phyloP scores from a whole-genome alignment of 2,329 filamentous ascomycete species.

The Coleophoma cylindrospora region DNA sequence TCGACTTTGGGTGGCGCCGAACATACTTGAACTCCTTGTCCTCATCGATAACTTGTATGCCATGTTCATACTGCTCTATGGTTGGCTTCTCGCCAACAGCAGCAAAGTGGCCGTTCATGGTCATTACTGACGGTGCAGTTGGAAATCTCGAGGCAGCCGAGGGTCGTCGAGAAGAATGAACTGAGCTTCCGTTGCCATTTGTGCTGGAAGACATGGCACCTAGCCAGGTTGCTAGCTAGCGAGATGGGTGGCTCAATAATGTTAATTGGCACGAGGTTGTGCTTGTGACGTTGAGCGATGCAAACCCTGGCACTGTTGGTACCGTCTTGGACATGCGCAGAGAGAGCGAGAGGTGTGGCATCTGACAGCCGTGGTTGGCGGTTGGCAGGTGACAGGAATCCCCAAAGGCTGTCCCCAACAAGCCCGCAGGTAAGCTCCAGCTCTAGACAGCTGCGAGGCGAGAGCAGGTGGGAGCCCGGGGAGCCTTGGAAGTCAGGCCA shows the following conservation, averaged over 20 bases:
- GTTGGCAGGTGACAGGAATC: too few relatives aligned
- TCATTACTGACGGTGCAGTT: slow-evolving; percentile 27
- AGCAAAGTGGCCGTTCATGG: slow-evolving; percentile 79
- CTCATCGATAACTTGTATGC: slow-evolving; percentile 94
- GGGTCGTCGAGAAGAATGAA: slow-evolving; percentile 17
- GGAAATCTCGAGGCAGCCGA: slow-evolving; percentile 21
- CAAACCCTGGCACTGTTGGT: not conserved
- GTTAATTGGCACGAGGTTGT: not conserved
- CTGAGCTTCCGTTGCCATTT: slow-evolving; percentile 9
- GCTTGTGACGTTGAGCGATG: slow-evolving; percentile 2
- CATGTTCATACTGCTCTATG: slow-evolving; percentile 75
- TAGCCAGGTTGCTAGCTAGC: not conserved
- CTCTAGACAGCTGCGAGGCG: too few relatives aligned
- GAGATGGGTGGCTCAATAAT: not conserved
- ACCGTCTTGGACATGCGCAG: not conserved
- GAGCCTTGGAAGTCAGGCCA: too few relatives aligned
- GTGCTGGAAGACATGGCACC: slow-evolving; percentile 17
- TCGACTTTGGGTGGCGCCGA: not conserved
- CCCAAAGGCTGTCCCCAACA: too few relatives aligned
- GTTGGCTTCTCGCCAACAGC: slow-evolving; percentile 61
- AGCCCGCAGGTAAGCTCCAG: too few relatives aligned
- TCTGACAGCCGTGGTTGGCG: too few relatives aligned
- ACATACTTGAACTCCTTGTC: slow-evolving; percentile 94
- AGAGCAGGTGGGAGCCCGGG: too few relatives aligned
- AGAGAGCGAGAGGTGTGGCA: not conserved